phyloP scores from a whole-genome alignment of 1,139 yeast genomes.

The Kazachstania sp. region DNA sequence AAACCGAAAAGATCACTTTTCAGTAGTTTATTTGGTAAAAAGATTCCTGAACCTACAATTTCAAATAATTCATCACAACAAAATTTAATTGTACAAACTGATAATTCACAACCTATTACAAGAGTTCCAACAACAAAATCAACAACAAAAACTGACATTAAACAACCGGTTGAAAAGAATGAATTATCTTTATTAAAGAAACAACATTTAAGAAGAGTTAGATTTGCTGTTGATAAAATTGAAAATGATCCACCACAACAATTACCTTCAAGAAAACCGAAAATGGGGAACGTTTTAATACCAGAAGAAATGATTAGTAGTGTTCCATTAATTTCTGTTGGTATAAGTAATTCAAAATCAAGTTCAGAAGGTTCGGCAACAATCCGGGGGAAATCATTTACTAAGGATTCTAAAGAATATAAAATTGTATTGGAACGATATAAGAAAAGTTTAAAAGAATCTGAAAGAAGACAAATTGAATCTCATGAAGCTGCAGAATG shows the following conservation, averaged over 20 bases:
- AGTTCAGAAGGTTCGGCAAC: background rate
- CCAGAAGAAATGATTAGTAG: constrained; percentile 58
- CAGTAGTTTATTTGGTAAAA: constrained; percentile 15
- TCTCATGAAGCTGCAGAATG: constrained; percentile 63
- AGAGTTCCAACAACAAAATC: background rate
- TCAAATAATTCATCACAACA: background rate
- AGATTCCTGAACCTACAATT: background rate
- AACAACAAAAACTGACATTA: background rate
- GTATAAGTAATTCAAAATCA: constrained; percentile 39
- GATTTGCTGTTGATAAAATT: constrained; percentile 64
- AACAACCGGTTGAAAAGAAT: background rate
- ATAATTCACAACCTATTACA: background rate
- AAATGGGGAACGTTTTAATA: constrained; percentile 67
- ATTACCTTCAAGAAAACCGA: constrained; percentile 81
- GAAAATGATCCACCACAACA: constrained; percentile 87
- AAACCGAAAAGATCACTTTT: constrained; percentile 18
- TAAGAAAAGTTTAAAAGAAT: constrained; percentile 44
- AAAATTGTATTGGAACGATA: constrained; percentile 51
- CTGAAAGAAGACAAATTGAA: constrained; percentile 63
- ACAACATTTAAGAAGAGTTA: constrained; percentile 52
- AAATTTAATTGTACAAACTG: background rate
- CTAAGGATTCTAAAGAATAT: constrained; percentile 43
- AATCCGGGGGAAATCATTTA: constrained; percentile 17
- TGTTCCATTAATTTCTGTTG: constrained; percentile 56
- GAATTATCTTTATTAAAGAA: constrained; percentile 8